These are phyloP conservation scores for Sicyos edulis DNA, from an alignment of 306 rosid genomes.

Conservation along the genomic window DNA sequence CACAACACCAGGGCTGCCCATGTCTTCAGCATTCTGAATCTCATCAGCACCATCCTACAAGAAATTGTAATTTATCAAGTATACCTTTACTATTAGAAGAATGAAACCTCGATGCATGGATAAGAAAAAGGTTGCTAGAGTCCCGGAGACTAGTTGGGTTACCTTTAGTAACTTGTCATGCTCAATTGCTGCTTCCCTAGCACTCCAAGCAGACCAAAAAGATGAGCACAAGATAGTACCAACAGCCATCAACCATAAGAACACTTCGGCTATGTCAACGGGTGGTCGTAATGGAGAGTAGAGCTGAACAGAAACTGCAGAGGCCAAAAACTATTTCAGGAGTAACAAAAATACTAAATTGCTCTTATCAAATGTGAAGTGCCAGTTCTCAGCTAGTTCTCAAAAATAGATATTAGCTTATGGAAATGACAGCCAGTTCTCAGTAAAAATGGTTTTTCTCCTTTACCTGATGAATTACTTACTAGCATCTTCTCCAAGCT, in stretches of 20 bases:
- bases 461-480: constrained; percentile 50
- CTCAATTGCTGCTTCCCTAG: constrained; percentile 71
- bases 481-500: constrained; percentile 64
- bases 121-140: background rate
- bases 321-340: constrained; percentile 18
- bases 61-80: constrained; percentile 19
- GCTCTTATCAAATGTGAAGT: background rate
- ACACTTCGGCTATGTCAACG: constrained; percentile 88
- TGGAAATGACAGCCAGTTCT: background rate
- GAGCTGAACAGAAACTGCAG: constrained; percentile 84
- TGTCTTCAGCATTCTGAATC: constrained; percentile 31
- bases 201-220: constrained; percentile 92
- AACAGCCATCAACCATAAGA: constrained; percentile 92
- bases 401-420: background rate
- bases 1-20: constrained; percentile 46
- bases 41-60: constrained; percentile 68
- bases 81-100: background rate
- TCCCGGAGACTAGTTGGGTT: constrained; percentile 14
- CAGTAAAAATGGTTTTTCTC: background rate
- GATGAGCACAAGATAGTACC: constrained; percentile 88
- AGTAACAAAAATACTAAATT: background rate
- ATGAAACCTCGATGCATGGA: background rate
- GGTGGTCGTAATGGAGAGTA: constrained; percentile 78
- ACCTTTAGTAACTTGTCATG: constrained; percentile 68
- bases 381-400: background rate